Conservation (phyloP, 768 basidiomycete species). For the Tephrocybe sp. region DNA sequence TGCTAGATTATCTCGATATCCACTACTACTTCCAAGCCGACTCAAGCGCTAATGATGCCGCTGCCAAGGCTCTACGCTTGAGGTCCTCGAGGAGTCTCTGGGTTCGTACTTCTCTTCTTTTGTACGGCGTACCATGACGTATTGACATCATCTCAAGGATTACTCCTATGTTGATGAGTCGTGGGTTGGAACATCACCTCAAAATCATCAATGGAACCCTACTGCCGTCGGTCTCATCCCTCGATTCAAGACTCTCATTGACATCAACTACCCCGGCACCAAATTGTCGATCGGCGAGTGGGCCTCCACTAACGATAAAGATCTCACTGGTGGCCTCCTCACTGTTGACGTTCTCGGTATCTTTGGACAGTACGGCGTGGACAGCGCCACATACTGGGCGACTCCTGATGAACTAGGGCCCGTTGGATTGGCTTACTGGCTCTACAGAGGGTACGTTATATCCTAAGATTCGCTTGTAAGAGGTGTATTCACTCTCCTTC, state of each 20-base stretch:
- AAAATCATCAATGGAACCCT: conserved; percentile 49
- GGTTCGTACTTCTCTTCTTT: conserved; percentile 28
- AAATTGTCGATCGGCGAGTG: conserved; percentile 56
- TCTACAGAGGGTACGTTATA: conserved; percentile 47
- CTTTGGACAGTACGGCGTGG: conserved; percentile 48
- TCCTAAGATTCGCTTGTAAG: neutral
- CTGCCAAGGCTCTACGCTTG: conserved; percentile 49
- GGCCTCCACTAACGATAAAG: conserved; percentile 46
- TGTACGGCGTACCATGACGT: neutral
- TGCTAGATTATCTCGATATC: conserved; percentile 56
- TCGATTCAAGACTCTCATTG: conserved; percentile 49
- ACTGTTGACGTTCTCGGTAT: conserved; percentile 53
- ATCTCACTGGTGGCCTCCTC: conserved; percentile 53
- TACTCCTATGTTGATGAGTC: conserved; percentile 54
- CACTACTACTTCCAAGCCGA: conserved; percentile 57
- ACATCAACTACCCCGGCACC: conserved; percentile 51
- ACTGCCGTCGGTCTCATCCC: conserved; percentile 45
- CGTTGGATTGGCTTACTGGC: conserved; percentile 55
- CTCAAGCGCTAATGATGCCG: conserved; percentile 51
- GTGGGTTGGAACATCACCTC: conserved; percentile 43
- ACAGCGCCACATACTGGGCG: conserved; percentile 55
- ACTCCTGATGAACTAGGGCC: conserved; percentile 46
- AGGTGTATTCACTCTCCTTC: neutral
- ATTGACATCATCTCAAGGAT: conserved; percentile 30
- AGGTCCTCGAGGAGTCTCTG: conserved; percentile 52